Evolutionary conservation across 768 basidiomycete genomes (phyloP).

Genomic region (Rubroboletus pulcherrimus): DNA sequence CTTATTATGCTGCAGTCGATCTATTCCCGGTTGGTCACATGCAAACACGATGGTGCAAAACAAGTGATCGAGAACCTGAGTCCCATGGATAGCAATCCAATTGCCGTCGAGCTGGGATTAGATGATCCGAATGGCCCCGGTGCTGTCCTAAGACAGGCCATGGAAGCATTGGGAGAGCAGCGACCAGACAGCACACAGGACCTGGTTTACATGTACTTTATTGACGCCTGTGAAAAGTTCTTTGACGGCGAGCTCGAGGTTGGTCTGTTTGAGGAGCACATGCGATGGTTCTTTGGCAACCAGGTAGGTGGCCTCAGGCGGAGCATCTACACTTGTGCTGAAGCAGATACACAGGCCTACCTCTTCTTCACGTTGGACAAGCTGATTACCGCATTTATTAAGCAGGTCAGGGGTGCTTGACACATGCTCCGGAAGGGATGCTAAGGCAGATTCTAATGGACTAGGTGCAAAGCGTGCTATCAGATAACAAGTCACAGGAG

Average conservation of each 20-base stretch:
- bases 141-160: conserved; percentile 60
- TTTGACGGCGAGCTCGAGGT: conserved; percentile 94
- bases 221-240: conserved; percentile 88
- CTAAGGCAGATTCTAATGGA: conserved; percentile 5
- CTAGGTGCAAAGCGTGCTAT: conserved; percentile 82
- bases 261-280: conserved; percentile 89
- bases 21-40: conserved; percentile 81
- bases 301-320: conserved; percentile 47
- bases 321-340: not conserved
- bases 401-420: conserved; percentile 60
- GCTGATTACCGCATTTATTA: conserved; percentile 81
- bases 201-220: conserved; percentile 82
- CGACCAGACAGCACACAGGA: conserved; percentile 47
- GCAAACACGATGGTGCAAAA: conserved; percentile 76
- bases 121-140: conserved; percentile 79
- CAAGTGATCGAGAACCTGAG: conserved; percentile 66
- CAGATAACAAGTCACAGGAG: conserved; percentile 85
- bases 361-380: conserved; percentile 93
- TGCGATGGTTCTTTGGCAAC: conserved; percentile 91
- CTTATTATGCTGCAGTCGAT: conserved; percentile 53
- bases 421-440: not conserved
- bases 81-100: conserved; percentile 67
- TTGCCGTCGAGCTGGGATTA: conserved; percentile 79
- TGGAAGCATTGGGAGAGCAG: conserved; percentile 55
- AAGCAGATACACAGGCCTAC: conserved; percentile 65